A percentile compares a stretch with the other conserved stretches of the same genome.
These are phyloP conservation scores for Thermochaetoides thermophila DNA, from an alignment of 495 filamentous ascomycete genomes.

Conservation along the genomic window DNA sequence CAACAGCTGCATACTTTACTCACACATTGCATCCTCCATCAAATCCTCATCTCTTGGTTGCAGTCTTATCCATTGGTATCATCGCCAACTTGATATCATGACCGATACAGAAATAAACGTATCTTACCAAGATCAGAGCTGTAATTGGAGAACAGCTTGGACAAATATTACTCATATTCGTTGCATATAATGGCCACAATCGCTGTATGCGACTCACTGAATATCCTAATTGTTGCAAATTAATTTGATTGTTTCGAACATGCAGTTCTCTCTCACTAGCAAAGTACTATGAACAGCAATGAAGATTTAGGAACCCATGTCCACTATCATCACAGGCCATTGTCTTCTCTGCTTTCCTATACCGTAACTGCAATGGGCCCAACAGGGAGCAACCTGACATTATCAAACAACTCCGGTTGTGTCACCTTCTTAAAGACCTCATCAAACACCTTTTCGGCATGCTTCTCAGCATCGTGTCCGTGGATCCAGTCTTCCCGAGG, in stretches of 20 bases:
- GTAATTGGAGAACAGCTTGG: no score
- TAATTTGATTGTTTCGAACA: not conserved
- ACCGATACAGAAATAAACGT: no score
- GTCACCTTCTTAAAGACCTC: conserved; percentile 18
- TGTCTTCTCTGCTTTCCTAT: not conserved
- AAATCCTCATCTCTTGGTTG: no score
- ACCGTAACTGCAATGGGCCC: conserved; percentile 5
- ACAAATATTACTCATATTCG: no score
- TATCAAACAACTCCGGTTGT: conserved; percentile 2
- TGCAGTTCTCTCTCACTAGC: not conserved
- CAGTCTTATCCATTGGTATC: no score
- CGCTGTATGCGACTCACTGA: no score
- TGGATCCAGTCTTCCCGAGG: conserved; percentile 46
- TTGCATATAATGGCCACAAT: no score
- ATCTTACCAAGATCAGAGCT: no score
- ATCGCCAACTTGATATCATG: no score
- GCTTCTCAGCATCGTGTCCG: conserved; percentile 37
- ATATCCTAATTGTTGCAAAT: not conserved
- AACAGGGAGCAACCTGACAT: conserved; percentile 2
- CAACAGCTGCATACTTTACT: no score
- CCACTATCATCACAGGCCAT: not conserved
- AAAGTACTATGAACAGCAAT: conserved; percentile 1
- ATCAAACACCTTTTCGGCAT: conserved; percentile 38
- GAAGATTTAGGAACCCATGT: not conserved
- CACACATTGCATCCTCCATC: no score